These are phyloP conservation scores for Metahyphopichia silvanorum DNA, from an alignment of 805 yeast species.

Conservation along the genomic window DNA sequence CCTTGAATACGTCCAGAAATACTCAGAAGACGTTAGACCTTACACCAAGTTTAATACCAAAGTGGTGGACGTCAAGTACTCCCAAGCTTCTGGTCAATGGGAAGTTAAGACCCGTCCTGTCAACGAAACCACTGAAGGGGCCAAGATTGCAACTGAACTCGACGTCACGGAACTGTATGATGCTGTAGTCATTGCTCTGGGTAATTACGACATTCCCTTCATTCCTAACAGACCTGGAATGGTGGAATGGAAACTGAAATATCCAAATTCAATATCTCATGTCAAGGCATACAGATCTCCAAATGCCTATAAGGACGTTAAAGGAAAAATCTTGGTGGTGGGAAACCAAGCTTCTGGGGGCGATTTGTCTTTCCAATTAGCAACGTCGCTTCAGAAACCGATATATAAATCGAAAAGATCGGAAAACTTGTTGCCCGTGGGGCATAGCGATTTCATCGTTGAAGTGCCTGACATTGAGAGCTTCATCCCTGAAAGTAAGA, in stretches of 20 bases:
- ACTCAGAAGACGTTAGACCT: constrained; percentile 41
- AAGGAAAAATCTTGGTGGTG: constrained; percentile 49
- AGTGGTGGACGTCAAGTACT: constrained; percentile 39
- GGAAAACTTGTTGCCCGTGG: constrained; percentile 41
- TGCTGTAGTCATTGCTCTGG: constrained; percentile 28
- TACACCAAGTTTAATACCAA: constrained; percentile 45
- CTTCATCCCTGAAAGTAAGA: constrained; percentile 29
- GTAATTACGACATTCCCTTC: constrained; percentile 28
- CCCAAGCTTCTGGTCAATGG: constrained; percentile 35
- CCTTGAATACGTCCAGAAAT: constrained; percentile 50
- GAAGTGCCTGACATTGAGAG: constrained; percentile 43
- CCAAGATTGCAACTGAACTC: constrained; percentile 6
- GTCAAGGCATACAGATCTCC: constrained; percentile 23
- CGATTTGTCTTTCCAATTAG: constrained; percentile 60
- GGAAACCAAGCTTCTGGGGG: constrained; percentile 75
- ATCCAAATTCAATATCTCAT: constrained; percentile 23
- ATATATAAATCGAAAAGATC: constrained; percentile 55
- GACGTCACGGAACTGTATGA: constrained; percentile 18
- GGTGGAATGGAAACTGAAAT: constrained; percentile 19
- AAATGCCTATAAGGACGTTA: constrained; percentile 18
- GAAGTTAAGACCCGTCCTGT: constrained; percentile 34
- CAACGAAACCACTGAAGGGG: constrained; percentile 26
- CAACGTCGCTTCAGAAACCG: constrained; percentile 27
- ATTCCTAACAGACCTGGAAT: constrained; percentile 26
- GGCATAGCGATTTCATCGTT: constrained; percentile 36